phyloP scores from a whole-genome alignment of 2,329 filamentous ascomycete genomes.

The Alternaria gansuensis region DNA sequence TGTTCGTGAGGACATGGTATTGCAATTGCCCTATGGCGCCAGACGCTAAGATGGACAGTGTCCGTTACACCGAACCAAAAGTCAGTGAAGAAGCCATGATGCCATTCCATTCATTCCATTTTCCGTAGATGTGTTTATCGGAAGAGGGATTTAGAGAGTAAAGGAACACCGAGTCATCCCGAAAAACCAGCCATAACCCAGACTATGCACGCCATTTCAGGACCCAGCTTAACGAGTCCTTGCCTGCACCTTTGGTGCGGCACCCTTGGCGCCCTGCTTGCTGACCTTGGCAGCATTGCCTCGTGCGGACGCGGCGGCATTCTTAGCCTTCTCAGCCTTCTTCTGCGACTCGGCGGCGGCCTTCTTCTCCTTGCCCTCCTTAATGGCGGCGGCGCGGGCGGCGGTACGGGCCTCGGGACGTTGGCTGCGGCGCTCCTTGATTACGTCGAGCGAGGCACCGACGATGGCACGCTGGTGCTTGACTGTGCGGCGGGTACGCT shows the following conservation, averaged over 20 bases:
- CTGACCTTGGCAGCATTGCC: conserved; percentile 84
- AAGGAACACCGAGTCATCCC: conserved; percentile 44
- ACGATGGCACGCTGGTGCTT: conserved; percentile 99
- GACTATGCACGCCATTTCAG: conserved; percentile 34
- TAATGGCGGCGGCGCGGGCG: conserved; percentile 88
- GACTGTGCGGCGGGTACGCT: conserved; percentile 96
- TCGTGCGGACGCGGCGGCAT: conserved; percentile 74
- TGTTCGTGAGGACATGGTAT: conserved; percentile 48
- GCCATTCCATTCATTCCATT: conserved; percentile 45
- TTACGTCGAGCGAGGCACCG: conserved; percentile 98
- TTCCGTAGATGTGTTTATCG: conserved; percentile 32
- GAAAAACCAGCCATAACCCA: conserved; percentile 42
- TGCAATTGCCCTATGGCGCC: conserved; percentile 50
- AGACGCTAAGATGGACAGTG: conserved; percentile 40
- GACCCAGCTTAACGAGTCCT: conserved; percentile 76
- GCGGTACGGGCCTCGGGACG: conserved; percentile 95
- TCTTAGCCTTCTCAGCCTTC: conserved; percentile 99
- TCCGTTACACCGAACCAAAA: conserved; percentile 39
- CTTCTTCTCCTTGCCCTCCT: conserved; percentile 99
- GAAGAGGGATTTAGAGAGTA: conserved; percentile 36
- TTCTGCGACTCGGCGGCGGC: conserved; percentile 84
- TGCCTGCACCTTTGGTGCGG: conserved; percentile 82
- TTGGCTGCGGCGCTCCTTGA: conserved; percentile 97
- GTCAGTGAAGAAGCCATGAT: conserved; percentile 38
- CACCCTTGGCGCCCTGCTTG: conserved; percentile 98